Evolutionary conservation across 1,284 basidiomycete genomes (phyloP).

Genomic region (Fomitopsis pinicola): DNA sequence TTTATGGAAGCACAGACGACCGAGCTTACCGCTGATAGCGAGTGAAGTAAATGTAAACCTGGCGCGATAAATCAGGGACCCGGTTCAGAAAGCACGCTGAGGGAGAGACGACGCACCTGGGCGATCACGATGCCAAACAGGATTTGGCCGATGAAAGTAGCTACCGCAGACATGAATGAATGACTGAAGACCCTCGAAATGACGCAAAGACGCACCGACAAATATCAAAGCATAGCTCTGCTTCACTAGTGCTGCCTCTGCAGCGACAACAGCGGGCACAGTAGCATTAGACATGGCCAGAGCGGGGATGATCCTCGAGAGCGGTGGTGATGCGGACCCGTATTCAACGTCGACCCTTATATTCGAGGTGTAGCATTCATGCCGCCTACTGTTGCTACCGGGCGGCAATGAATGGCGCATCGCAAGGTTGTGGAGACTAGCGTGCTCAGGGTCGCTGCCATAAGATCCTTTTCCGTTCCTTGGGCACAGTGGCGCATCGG

Average conservation of each 20-base stretch:
- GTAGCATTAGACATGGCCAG: neutral
- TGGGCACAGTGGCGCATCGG: neutral
- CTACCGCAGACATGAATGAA: neutral
- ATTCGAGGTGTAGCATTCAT: neutral
- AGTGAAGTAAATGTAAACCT: slow-evolving; percentile 3
- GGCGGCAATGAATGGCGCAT: neutral
- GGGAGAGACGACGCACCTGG: neutral
- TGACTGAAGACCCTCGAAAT: no score
- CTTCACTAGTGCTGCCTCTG: neutral
- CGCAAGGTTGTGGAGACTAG: neutral
- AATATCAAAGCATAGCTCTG: neutral
- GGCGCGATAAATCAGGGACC: neutral
- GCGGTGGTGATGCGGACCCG: neutral
- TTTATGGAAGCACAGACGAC: neutral
- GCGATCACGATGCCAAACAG: slow-evolving; percentile 3
- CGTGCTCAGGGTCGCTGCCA: neutral
- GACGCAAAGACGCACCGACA: neutral
- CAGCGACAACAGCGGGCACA: neutral
- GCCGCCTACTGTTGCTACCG: no score
- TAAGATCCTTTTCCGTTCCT: neutral
- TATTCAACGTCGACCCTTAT: neutral
- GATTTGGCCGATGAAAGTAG: neutral
- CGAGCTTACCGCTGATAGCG: neutral
- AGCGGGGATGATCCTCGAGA: neutral
- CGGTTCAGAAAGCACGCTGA: neutral